Conservation (phyloP, 495 filamentous ascomycete species). For the Aspergillus haitiensis region DNA sequence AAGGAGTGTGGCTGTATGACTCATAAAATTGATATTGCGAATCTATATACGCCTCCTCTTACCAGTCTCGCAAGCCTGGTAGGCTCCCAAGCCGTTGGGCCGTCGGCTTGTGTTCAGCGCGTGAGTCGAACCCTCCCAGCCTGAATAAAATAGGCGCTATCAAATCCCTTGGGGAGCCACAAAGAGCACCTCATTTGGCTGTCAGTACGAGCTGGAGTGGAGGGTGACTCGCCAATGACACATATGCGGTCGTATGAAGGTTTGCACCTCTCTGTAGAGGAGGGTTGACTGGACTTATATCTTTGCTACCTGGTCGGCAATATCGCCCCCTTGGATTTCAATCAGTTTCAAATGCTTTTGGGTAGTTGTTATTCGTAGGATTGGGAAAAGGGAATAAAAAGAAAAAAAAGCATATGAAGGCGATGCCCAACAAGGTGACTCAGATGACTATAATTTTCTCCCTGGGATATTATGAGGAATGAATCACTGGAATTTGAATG, state of each 20-base stretch:
- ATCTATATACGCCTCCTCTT: conserved; percentile 9
- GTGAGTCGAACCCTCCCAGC: conserved; percentile 10
- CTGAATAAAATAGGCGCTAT: conserved; percentile 5
- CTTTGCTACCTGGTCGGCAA: conserved; percentile 1
- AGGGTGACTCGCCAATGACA: conserved; percentile 18
- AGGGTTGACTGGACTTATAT: conserved; percentile 16
- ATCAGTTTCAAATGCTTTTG: neutral
- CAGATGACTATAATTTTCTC: conserved; percentile 9
- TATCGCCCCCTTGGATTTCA: neutral
- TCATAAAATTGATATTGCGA: conserved; percentile 7
- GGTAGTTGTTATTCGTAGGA: neutral
- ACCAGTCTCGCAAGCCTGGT: neutral
- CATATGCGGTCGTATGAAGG: conserved; percentile 11
- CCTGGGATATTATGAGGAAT: neutral
- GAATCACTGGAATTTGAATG: neutral
- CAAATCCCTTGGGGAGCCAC: conserved; percentile 3
- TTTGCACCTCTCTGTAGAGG: neutral
- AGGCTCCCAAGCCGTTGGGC: conserved; percentile 15
- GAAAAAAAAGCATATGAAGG: neutral
- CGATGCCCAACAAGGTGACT: conserved; percentile 22
- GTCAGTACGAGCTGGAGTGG: conserved; percentile 3
- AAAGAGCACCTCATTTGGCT: conserved; percentile 1
- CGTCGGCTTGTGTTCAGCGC: conserved; percentile 10
- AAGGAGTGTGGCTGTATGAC: conserved; percentile 5
- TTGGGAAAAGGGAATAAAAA: too few relatives aligned